phyloP scores from a whole-genome alignment of 1,284 basidiomycete species.

The Xerocomus nothofagi region DNA sequence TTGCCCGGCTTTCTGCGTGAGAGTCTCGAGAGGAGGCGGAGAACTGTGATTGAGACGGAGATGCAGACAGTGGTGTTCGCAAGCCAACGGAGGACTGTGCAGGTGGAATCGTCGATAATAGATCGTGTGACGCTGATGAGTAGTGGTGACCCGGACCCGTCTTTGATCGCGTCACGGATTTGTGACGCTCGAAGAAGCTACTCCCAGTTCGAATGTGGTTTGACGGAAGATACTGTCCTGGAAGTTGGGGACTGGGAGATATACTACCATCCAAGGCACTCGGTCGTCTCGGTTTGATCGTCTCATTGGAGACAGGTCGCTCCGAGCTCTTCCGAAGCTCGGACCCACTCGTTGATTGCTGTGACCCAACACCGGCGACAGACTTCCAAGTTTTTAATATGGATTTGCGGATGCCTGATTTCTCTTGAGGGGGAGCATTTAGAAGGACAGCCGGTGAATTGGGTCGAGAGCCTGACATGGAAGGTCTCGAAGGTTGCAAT shows the following conservation, averaged over 20 bases:
- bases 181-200: conserved; percentile 29
- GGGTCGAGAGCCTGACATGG: conserved; percentile 26
- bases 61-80: conserved; percentile 28
- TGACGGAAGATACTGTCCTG: conserved; percentile 39
- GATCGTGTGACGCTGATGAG: conserved; percentile 33
- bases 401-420: conserved; percentile 56
- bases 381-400: conserved; percentile 66
- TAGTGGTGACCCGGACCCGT: conserved; percentile 19
- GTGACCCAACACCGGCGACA: conserved; percentile 34
- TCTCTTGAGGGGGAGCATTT: conserved; percentile 32
- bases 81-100: conserved; percentile 12
- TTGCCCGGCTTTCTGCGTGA: conserved; percentile 32
- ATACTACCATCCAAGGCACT: conserved; percentile 42
- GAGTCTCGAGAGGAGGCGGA: conserved; percentile 32
- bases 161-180: conserved; percentile 29
- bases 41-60: conserved; percentile 33
- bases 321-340: conserved; percentile 36
- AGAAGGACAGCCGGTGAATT: conserved; percentile 24
- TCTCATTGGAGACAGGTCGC: conserved; percentile 30
- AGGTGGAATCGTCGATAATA: conserved; percentile 18
- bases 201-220: conserved; percentile 39
- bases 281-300: conserved; percentile 39
- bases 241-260: conserved; percentile 44
- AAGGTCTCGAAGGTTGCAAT: conserved; percentile 32
- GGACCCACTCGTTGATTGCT: conserved; percentile 27